Base-by-base conservation (phyloP, 2,329 filamentous ascomycete genomes). In the Cucurbitaria berberidis region DNA sequence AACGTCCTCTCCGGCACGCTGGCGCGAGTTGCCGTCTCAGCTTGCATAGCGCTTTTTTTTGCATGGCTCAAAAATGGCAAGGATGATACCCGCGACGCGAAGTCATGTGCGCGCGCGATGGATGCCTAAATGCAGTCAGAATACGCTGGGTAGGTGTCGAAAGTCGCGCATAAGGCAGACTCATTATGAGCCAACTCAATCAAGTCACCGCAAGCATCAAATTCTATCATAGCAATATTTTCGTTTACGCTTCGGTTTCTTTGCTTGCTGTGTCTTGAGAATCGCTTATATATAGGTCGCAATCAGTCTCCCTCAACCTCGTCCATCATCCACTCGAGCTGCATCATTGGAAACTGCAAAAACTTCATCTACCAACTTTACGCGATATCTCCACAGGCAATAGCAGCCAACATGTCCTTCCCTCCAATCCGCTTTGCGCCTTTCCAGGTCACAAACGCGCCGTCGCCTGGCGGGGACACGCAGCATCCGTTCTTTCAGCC, bases 401-500 rank as follows among this genome's bases (percentile, higher is more conserved):
- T n/a, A 15, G 10, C 44, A 42, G n/a, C 15, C 19, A 55, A 3
- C 13, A 63, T 64, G 60, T 59, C 55, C 10, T 60, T 70, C 11
- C 60, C 68, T 15, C 69, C 69, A 0, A 70, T 72, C 30, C 67
- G 69, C 42, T 59, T 73, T 45, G 51, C 61, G 2, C 68, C 67
- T 5, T 69, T 73, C 19, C 69, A 73, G 56, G 57, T 72, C 34
- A 45, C 48, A 22, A 64, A 57, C 45, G 55, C 57, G 11, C 61
- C 67, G 4, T 55, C 63, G 9, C 54, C 63, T 15, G 53, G 47
- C 38, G 57, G 49, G 21, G 48, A 53, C 35, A 60, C 32, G 3
- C 46, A 54, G 15, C 63, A 64, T 24, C 59, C 63, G 1, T 64
- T 67, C 24, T 59, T 59, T 30, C 63, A 69, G 39, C 49, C 59